Evolutionary conservation across 352 stramenopile genomes (phyloP).

Genomic region (Blastocystis sp.): DNA sequence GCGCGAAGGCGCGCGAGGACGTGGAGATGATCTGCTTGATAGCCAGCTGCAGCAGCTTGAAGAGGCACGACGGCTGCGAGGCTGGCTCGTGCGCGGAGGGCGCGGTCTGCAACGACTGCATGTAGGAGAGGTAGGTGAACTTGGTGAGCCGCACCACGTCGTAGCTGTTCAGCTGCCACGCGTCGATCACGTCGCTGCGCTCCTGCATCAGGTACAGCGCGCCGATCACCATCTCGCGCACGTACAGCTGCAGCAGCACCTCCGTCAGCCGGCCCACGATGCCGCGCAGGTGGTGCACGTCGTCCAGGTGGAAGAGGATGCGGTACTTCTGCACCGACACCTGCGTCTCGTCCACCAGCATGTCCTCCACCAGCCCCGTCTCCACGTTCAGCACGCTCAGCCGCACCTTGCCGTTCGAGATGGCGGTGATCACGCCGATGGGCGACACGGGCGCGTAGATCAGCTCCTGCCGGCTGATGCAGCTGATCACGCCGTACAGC

Average conservation of each 20-base stretch:
- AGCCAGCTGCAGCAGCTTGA: neutral
- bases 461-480: neutral
- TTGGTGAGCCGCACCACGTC: conserved; percentile 48
- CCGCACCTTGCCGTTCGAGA: conserved; percentile 7
- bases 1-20: neutral
- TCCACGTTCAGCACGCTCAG: conserved; percentile 43
- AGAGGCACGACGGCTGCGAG: neutral
- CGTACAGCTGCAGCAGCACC: conserved; percentile 23
- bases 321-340: conserved; percentile 59
- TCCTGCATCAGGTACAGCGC: neutral
- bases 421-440: conserved; percentile 60
- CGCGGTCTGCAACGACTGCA: neutral
- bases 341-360: neutral
- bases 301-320: conserved; percentile 57
- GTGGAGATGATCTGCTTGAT: conserved; percentile 28
- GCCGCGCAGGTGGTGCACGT: conserved; percentile 44
- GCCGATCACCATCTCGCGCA: conserved; percentile 24
- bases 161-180: conserved; percentile 53
- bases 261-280: conserved; percentile 41
- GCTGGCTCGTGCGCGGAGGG: neutral
- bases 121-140: conserved; percentile 26
- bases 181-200: conserved; percentile 18
- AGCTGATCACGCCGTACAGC: conserved; percentile 62
- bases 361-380: conserved; percentile 35
- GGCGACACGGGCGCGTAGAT: conserved; percentile 13